Base-by-base conservation (phyloP, 148 eudicot genomes). In the Suaeda aralocaspica region DNA sequence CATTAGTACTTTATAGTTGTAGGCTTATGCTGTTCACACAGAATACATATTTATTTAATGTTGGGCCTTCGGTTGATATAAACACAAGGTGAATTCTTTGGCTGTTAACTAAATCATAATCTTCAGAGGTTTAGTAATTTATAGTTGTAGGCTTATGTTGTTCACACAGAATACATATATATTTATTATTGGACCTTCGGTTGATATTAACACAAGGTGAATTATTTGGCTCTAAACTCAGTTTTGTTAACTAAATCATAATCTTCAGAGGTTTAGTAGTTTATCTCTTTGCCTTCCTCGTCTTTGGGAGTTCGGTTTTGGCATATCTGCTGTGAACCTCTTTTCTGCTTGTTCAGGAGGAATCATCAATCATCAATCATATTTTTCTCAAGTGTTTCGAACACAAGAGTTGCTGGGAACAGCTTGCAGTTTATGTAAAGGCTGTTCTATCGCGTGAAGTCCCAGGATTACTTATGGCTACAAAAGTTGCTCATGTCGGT, bases 141-240 rank as follows among this genome's bases (percentile, higher is more conserved):
- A 26, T n/a, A n/a, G 56, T 51, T 51, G 56, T 53, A 53, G 58
- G 58, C 24, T 21, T 21, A 53, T 21, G 12, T 24, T 53, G 15
- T 53, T 53, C 58, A 53, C 21, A 56, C 8, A 26, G 1, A 26
- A 56, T 28, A 56, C 16, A 1, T 25, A 25, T 26, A 56, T 2
- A 0, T 3, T 12, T 25, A 25, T 26, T 56, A 25, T 56, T 26
- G 33, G 31, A 6, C 18, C 15, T 45, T 10, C 25, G 61, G 26
- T 39, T 72, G 28, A 50, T 72, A 41, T 25, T 48, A 39, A 45
- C 45, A 59, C n/a, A 25, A 10, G 29, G 51, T 64, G n/a, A 34
- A 55, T 63, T 63, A 39, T 50, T 49, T 63, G 67, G 67, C 24
- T 61, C 21, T 33, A 39, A n/a, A 60, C 49, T 62, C 52, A 15